A percentile compares a stretch with the other conserved stretches of the same genome.
Conservation (phyloP, 495 filamentous ascomycete genomes). For the Aspergillus asperescens region DNA sequence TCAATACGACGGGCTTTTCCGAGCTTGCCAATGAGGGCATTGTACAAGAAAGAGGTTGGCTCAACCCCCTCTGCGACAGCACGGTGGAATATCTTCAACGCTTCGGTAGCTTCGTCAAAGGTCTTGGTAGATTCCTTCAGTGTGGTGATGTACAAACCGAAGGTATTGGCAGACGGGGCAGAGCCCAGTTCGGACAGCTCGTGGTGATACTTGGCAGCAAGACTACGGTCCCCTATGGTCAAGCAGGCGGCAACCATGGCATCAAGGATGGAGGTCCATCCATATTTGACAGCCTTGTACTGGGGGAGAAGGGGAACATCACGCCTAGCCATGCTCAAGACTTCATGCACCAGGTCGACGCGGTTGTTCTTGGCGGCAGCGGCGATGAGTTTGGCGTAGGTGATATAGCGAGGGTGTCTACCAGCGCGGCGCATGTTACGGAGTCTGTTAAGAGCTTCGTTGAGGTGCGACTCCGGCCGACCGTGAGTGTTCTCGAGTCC, state of each 20-base stretch:
- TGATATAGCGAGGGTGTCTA: slow-evolving; percentile 89
- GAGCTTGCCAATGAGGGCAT: slow-evolving; percentile 95
- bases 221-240: slow-evolving; percentile 68
- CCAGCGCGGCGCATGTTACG: slow-evolving; percentile 89
- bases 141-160: slow-evolving; percentile 96
- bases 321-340: slow-evolving; percentile 76
- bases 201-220: slow-evolving; percentile 82
- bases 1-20: slow-evolving; percentile 96
- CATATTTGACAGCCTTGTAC: slow-evolving; percentile 79
- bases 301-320: slow-evolving; percentile 81
- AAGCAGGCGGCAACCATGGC: slow-evolving; percentile 94
- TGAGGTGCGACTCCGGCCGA: slow-evolving; percentile 61
- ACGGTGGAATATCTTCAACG: slow-evolving; percentile 92
- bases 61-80: slow-evolving; percentile 92
- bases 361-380: slow-evolving; percentile 79
- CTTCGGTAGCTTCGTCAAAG: slow-evolving; percentile 94
- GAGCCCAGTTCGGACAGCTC: slow-evolving; percentile 82
- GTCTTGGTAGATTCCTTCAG: slow-evolving; percentile 94
- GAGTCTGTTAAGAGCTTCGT: slow-evolving; percentile 76
- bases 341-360: slow-evolving; percentile 74
- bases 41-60: slow-evolving; percentile 95
- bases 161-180: slow-evolving; percentile 93
- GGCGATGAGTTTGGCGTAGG: slow-evolving; percentile 89
- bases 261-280: slow-evolving; percentile 92
- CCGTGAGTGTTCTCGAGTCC: slow-evolving; percentile 72